Evolutionary conservation across 1,284 basidiomycete genomes (phyloP).

Genomic region (Ustilago crameri): DNA sequence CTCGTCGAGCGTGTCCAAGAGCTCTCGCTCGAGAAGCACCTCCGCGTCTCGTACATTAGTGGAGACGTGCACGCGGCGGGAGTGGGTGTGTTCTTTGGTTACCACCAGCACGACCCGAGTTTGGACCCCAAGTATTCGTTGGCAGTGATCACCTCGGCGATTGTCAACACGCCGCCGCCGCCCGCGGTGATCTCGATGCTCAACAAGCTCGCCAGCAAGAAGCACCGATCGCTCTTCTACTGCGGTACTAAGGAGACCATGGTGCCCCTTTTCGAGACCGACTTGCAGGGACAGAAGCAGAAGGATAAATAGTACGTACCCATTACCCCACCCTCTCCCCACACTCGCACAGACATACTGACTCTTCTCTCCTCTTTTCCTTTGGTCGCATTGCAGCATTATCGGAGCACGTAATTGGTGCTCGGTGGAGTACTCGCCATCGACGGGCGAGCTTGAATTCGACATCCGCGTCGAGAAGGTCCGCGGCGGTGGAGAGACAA

Average conservation of each 20-base stretch:
- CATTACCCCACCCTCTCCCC: slow-evolving; percentile 14
- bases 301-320: slow-evolving; percentile 68
- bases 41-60: slow-evolving; percentile 62
- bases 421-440: slow-evolving; percentile 75
- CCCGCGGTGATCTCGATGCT: slow-evolving; percentile 82
- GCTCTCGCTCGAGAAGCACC: slow-evolving; percentile 52
- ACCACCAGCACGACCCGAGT: slow-evolving; percentile 54
- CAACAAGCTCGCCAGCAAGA: slow-evolving; percentile 80
- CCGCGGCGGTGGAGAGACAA: slow-evolving; percentile 58
- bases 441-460: slow-evolving; percentile 79
- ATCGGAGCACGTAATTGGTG: slow-evolving; percentile 93
- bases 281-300: slow-evolving; percentile 81
- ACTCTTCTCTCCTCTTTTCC: slow-evolving; percentile 30
- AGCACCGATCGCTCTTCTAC: slow-evolving; percentile 73
- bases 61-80: slow-evolving; percentile 66
- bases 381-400: slow-evolving; percentile 71
- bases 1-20: slow-evolving; percentile 75
- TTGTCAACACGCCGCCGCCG: slow-evolving; percentile 74
- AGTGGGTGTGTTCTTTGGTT: slow-evolving; percentile 52
- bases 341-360: not conserved
- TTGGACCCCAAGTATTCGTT: slow-evolving; percentile 63
- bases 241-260: slow-evolving; percentile 76
- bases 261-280: slow-evolving; percentile 82
- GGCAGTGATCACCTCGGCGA: slow-evolving; percentile 65
- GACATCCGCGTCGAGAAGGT: slow-evolving; percentile 82